These are phyloP conservation scores for Fonsecaea erecta DNA, from an alignment of 2,329 filamentous ascomycete species.

Conservation along the genomic window DNA sequence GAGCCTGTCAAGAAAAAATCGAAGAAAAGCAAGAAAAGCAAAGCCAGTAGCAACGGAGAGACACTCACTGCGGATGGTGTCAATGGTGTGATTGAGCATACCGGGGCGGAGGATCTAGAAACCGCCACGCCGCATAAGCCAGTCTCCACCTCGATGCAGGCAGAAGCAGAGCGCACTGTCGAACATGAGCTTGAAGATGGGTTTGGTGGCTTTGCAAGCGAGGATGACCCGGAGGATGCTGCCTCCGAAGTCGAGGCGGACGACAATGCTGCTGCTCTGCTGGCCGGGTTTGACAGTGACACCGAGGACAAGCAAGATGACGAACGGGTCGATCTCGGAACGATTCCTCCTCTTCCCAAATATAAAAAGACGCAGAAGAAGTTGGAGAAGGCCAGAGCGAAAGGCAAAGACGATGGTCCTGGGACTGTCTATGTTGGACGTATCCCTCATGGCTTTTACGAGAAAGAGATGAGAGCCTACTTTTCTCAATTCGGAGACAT, in stretches of 20 bases:
- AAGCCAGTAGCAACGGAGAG: slow-evolving; percentile 44
- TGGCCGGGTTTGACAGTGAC: slow-evolving; percentile 62
- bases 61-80: slow-evolving; percentile 42
- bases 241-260: slow-evolving; percentile 49
- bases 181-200: slow-evolving; percentile 38
- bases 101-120: slow-evolving; percentile 31
- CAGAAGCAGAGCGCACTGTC: slow-evolving; percentile 36
- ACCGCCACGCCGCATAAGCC: slow-evolving; percentile 31
- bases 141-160: slow-evolving; percentile 32
- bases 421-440: slow-evolving; percentile 88
- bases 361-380: slow-evolving; percentile 55
- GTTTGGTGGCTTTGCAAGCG: slow-evolving; percentile 40
- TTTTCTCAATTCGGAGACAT: slow-evolving; percentile 92
- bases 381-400: slow-evolving; percentile 57
- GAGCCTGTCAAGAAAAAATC: slow-evolving; percentile 39
- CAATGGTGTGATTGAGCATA: slow-evolving; percentile 42
- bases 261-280: slow-evolving; percentile 59
- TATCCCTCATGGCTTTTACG: slow-evolving; percentile 94
- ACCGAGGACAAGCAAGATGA: slow-evolving; percentile 54
- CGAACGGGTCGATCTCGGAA: slow-evolving; percentile 52
- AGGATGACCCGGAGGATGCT: slow-evolving; percentile 38
- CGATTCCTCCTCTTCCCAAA: slow-evolving; percentile 50
- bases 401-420: slow-evolving; percentile 54
- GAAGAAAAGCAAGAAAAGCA: slow-evolving; percentile 43
- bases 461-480: slow-evolving; percentile 91